These are phyloP conservation scores for Umbelopsis isabellina DNA, from an alignment of 192 early-diverging fungal genomes.

Conservation along the genomic window DNA sequence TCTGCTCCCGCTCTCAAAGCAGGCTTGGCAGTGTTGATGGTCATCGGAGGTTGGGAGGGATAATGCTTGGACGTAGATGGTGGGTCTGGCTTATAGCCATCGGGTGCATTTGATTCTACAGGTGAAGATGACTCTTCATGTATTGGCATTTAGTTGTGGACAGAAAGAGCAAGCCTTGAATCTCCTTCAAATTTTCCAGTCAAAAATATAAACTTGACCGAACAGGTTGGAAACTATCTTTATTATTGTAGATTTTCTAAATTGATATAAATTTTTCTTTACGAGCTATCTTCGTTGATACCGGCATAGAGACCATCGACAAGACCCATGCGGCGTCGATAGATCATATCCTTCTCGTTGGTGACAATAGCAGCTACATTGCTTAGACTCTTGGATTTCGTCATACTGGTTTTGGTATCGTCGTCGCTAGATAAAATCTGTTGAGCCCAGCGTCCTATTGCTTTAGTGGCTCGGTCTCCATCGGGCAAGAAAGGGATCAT, in stretches of 20 bases:
- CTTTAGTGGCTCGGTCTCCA: slow-evolving; percentile 49
- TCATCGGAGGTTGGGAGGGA: slow-evolving; percentile 19
- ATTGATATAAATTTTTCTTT: too few species aligned
- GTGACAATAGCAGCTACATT: slow-evolving; percentile 40
- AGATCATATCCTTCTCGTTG: slow-evolving; percentile 41
- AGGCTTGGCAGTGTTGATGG: slow-evolving; percentile 15
- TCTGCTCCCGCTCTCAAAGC: slow-evolving; percentile 20
- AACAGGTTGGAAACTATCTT: neutral
- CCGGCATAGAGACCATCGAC: slow-evolving; percentile 32
- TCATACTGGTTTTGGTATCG: neutral
- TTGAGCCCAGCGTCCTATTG: slow-evolving; percentile 45
- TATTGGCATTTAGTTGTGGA: slow-evolving; percentile 10
- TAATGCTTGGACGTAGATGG: slow-evolving; percentile 11
- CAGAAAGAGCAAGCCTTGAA: too few species aligned
- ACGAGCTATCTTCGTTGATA: neutral
- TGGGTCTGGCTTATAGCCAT: neutral
- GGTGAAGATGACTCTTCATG: slow-evolving; percentile 15
- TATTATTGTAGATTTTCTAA: neutral
- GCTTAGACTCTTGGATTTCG: slow-evolving; percentile 15
- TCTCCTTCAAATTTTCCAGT: too few species aligned
- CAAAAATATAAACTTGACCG: neutral
- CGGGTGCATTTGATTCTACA: neutral
- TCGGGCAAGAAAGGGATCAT: slow-evolving; percentile 81
- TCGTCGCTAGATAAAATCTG: slow-evolving; percentile 25
- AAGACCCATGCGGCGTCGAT: slow-evolving; percentile 32